phyloP scores from a whole-genome alignment of 768 basidiomycete species.

The Naematelia aurantialba region DNA sequence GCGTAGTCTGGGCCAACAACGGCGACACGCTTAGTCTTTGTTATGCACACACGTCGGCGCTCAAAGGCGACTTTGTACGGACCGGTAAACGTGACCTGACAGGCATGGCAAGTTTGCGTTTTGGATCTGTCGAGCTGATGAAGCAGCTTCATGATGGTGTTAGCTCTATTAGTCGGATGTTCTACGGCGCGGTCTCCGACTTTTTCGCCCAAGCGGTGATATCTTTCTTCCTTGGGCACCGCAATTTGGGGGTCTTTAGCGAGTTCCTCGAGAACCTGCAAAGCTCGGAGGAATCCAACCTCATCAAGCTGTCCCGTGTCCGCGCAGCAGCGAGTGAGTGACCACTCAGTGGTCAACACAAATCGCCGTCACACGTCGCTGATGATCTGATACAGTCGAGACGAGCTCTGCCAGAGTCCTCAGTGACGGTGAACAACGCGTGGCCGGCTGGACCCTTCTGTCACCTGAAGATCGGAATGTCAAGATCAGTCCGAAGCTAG shows the following conservation, averaged over 20 bases:
- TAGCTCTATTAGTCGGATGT: conserved; percentile 78
- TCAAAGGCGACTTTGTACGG: conserved; percentile 69
- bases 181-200: conserved; percentile 58
- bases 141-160: conserved; percentile 71
- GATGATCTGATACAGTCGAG: conserved; percentile 56
- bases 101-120: conserved; percentile 63
- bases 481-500: conserved; percentile 72
- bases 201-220: conserved; percentile 98
- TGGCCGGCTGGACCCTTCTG: conserved; percentile 89
- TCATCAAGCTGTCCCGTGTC: conserved; percentile 81
- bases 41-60: conserved; percentile 83
- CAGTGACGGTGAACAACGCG: conserved; percentile 67
- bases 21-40: conserved; percentile 89
- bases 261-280: conserved; percentile 86
- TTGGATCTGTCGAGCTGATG: neutral
- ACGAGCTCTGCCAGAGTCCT: conserved; percentile 75
- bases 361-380: no score
- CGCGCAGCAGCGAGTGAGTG: conserved; percentile 73
- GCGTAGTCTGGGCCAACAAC: conserved; percentile 91
- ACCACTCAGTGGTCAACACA: no score
- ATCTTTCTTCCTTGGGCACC: conserved; percentile 54
- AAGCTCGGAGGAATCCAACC: conserved; percentile 85
- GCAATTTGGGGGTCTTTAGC: conserved; percentile 80
- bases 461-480: conserved; percentile 72
- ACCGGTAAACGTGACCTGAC: conserved; percentile 92